Evolutionary conservation across 2,329 filamentous ascomycete genomes (phyloP), one percentile per base, ranked within the genome.

Genomic region (Trichoderma atroviride): DNA sequence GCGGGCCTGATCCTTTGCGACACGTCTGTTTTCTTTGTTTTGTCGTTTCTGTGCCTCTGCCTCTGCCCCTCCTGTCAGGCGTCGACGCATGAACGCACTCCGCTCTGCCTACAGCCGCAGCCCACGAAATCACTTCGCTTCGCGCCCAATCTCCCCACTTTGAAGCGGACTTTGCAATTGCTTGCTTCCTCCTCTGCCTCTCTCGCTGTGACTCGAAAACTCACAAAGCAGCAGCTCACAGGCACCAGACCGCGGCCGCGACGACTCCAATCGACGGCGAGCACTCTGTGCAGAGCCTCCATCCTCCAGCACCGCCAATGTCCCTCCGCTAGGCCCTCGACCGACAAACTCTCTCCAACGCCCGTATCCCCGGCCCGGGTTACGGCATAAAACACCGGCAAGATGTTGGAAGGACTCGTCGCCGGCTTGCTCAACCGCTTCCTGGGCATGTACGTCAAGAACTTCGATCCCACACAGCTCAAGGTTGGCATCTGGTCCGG

Each of bases 401-500:
- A 80, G 77, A 99, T 99, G 96, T 89, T 99, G 83, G 96, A 99
- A 87, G 93, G 94, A 75, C 87, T 99, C 75, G 96, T 98, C 73
- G 94, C 96, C 76, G 96, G 95, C 82, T 87, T 99, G 85, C 91
- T 99, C 76, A 99, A 99, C 85, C 92, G 96, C 85, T 98, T 99
- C 83, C 84, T 99, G 88, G 96, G 96, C 87, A 97, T 98, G 92
- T 99, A 99, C 81, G 95, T 99, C 81, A 94, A 97, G 87, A 98
- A 99, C 83, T 99, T 99, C 80, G 96, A 99, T 81, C 93, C 96
- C 67, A 92, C 93, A 77, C 96, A 99, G 84, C 87, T 99, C 74
- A 99, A 99, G 79, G 94, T 99, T 72, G 96, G 96, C 72, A 99
- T 99, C 77, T 99, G 95, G 96, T 97, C 93, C 27, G 96, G 96